Conservation (phyloP, 2,329 filamentous ascomycete genomes). For the Ascochyta clinopodiicola region DNA sequence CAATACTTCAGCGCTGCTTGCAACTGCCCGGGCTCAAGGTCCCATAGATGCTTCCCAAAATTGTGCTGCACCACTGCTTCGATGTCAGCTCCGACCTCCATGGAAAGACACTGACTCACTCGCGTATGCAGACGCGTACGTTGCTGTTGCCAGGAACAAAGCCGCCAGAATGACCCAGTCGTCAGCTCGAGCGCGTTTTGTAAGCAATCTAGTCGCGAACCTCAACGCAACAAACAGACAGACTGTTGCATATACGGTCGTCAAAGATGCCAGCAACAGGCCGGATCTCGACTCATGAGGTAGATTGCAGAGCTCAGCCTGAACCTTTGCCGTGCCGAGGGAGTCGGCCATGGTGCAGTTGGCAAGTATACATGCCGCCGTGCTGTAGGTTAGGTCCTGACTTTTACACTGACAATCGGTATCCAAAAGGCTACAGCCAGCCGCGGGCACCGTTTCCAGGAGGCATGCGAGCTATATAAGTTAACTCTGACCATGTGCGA, state of each 20-base stretch:
- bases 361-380: slow-evolving; percentile 24
- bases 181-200: slow-evolving; percentile 24
- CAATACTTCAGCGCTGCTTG: slow-evolving; percentile 2
- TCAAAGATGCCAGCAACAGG: slow-evolving; percentile 17
- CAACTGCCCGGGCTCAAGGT: slow-evolving; percentile 5
- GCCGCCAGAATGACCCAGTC: slow-evolving; percentile 29
- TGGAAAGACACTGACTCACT: slow-evolving; percentile 20
- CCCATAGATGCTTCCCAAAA: slow-evolving; percentile 31
- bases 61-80: slow-evolving; percentile 26
- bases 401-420: slow-evolving; percentile 24
- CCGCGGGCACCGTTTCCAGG: slow-evolving; percentile 10
- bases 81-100: slow-evolving; percentile 2
- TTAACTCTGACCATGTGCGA: not conserved
- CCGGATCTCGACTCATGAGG: slow-evolving; percentile 21
- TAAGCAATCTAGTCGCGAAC: slow-evolving; percentile 22
- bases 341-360: slow-evolving; percentile 33
- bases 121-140: slow-evolving; percentile 25
- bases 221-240: slow-evolving; percentile 22
- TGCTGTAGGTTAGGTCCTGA: slow-evolving; percentile 12
- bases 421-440: slow-evolving; percentile 21
- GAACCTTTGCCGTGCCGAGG: slow-evolving; percentile 27
- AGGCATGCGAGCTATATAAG: not conserved
- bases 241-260: slow-evolving; percentile 21
- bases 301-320: slow-evolving; percentile 29
- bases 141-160: slow-evolving; percentile 24